Evolutionary conservation across 805 yeast genomes (phyloP).

Genomic region (Candida piceae): DNA sequence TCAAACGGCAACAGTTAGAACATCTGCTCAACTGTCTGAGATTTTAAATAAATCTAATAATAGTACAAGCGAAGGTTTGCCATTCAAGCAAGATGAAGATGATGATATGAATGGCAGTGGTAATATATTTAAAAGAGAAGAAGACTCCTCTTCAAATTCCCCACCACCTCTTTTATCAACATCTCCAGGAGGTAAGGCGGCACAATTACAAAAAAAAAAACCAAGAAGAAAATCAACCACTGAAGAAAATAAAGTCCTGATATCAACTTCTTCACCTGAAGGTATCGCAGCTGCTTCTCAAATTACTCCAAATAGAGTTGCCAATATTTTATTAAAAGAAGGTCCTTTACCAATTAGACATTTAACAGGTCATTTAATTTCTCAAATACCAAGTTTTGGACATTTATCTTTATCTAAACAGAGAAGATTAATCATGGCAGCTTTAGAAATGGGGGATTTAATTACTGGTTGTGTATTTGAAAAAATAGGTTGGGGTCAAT

Average conservation of each 20-base stretch:
- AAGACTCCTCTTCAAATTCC: too few relatives aligned
- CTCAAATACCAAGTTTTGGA: constrained; percentile 75
- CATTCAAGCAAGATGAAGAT: constrained; percentile 5
- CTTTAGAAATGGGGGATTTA: constrained; percentile 68
- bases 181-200: neutral
- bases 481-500: constrained; percentile 97
- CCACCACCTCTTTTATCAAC: too few relatives aligned
- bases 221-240: constrained; percentile 14
- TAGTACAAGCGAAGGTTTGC: neutral
- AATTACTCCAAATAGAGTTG: constrained; percentile 75
- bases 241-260: constrained; percentile 26
- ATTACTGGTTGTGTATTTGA: constrained; percentile 68
- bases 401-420: constrained; percentile 80
- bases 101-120: neutral
- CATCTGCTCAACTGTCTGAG: constrained; percentile 7
- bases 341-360: constrained; percentile 92
- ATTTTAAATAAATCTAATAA: constrained; percentile 2
- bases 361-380: constrained; percentile 71
- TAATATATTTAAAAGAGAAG: neutral
- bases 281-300: constrained; percentile 84
- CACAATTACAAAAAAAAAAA: constrained; percentile 7
- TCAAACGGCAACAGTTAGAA: neutral
- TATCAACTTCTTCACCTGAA: constrained; percentile 79
- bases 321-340: constrained; percentile 58
- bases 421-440: constrained; percentile 83